phyloP scores from a whole-genome alignment of 148 eudicot species.

The Selenicereus undatus region DNA sequence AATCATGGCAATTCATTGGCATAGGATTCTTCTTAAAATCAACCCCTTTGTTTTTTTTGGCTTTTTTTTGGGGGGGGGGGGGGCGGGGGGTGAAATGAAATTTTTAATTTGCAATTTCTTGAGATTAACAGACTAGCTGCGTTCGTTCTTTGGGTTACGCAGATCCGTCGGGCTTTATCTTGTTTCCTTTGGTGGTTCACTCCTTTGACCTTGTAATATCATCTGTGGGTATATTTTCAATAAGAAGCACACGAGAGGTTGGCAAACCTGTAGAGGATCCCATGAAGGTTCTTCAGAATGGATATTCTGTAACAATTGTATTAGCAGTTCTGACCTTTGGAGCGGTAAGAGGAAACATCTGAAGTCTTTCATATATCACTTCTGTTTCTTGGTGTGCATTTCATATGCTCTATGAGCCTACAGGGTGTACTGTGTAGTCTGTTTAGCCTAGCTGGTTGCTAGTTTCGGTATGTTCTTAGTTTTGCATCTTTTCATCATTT shows the following conservation, averaged over 20 bases:
- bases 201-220: conserved; percentile 95
- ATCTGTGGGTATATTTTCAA: conserved; percentile 88
- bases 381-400: background rate
- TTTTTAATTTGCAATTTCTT: conserved; percentile 3
- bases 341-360: conserved; percentile 47
- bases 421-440: background rate
- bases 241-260: conserved; percentile 71
- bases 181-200: conserved; percentile 97
- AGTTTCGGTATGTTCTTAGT: conserved; percentile 1
- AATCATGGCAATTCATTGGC: background rate
- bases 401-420: background rate
- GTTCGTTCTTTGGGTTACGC: conserved; percentile 31
- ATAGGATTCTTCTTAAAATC: background rate
- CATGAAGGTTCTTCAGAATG: conserved; percentile 90
- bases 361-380: background rate
- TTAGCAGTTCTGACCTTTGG: conserved; percentile 91
- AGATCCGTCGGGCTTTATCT: conserved; percentile 98
- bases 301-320: conserved; percentile 82
- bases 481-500: conserved; percentile 5
- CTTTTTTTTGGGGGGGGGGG: background rate
- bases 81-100: background rate
- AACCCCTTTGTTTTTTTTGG: background rate
- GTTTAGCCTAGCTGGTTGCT: background rate
- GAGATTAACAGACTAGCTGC: conserved; percentile 14
- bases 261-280: conserved; percentile 75